These are phyloP conservation scores for Boletus fagicola DNA, from an alignment of 768 basidiomycete species.

Conservation along the genomic window DNA sequence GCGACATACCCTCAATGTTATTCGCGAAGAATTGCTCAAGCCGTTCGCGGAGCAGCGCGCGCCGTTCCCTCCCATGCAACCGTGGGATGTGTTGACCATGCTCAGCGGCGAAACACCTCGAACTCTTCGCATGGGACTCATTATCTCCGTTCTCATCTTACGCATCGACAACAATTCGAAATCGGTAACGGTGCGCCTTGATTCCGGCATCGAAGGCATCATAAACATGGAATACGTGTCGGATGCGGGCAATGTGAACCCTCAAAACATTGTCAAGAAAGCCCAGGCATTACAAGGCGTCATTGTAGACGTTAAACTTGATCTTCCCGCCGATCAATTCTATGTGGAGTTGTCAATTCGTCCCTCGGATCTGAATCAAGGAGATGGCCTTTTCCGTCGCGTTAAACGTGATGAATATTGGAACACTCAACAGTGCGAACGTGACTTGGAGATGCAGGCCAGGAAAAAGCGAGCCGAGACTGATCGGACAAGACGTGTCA, in stretches of 20 bases:
- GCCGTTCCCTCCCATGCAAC: constrained; percentile 58
- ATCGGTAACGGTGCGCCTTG: constrained; percentile 70
- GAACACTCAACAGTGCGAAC: constrained; percentile 62
- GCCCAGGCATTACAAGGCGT: constrained; percentile 80
- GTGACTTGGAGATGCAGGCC: constrained; percentile 68
- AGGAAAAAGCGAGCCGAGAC: constrained; percentile 85
- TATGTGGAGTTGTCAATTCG: constrained; percentile 75
- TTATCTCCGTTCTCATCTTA: constrained; percentile 71
- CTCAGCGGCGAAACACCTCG: constrained; percentile 86
- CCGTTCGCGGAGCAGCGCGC: constrained; percentile 78
- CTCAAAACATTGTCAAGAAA: constrained; percentile 57
- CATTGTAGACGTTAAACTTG: constrained; percentile 68
- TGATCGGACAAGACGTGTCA: constrained; percentile 75
- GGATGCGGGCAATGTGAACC: constrained; percentile 42
- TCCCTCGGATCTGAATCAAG: constrained; percentile 54
- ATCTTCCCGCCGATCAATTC: constrained; percentile 60
- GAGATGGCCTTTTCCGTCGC: constrained; percentile 61
- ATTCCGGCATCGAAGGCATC: constrained; percentile 87
- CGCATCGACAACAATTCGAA: constrained; percentile 45
- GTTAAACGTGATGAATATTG: constrained; percentile 60
- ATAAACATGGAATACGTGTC: constrained; percentile 61
- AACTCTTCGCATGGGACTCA: constrained; percentile 75
- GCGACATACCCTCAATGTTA: constrained; percentile 84
- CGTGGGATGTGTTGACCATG: constrained; percentile 91
- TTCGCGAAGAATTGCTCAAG: constrained; percentile 77